Evolutionary conservation across 352 stramenopile genomes (phyloP).

Genomic region (Phytophthora sojae): DNA sequence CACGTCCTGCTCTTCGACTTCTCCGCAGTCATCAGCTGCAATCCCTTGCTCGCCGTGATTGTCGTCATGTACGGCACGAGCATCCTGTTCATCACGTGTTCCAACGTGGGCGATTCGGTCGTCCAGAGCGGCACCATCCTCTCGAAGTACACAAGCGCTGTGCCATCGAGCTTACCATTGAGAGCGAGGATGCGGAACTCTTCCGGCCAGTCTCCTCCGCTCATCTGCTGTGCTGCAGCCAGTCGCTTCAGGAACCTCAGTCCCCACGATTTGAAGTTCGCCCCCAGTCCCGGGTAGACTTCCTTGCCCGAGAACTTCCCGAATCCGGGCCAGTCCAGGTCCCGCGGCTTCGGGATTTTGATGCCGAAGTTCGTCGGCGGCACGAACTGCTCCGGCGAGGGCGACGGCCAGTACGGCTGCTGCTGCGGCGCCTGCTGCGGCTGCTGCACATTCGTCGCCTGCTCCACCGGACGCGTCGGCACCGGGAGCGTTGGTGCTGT

Average conservation of each 20-base stretch:
- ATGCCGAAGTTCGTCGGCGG: conserved; percentile 5
- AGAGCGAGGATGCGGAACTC: conserved; percentile 8
- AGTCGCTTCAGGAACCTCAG: conserved; percentile 6
- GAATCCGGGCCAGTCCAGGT: not conserved
- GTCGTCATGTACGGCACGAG: conserved; percentile 1
- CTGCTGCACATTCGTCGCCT: not conserved
- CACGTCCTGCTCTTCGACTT: conserved; percentile 2
- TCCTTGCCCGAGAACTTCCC: conserved; percentile 11
- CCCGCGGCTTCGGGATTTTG: conserved; percentile 7
- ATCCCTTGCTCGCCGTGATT: conserved; percentile 5
- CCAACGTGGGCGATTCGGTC: not conserved
- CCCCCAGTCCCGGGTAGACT: conserved; percentile 2
- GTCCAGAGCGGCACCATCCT: conserved; percentile 1
- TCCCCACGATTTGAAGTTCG: conserved; percentile 13
- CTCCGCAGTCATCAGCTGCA: conserved; percentile 7
- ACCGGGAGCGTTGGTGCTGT: not conserved
- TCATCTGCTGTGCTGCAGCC: conserved; percentile 6
- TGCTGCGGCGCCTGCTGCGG: not conserved
- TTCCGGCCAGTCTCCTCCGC: conserved; percentile 3
- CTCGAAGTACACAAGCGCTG: conserved; percentile 4
- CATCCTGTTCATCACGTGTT: conserved; percentile 22
- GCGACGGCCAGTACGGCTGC: not conserved
- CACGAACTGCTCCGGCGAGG: not conserved
- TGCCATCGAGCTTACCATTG: conserved; percentile 8
- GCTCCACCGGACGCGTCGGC: not conserved